Base-by-base conservation (phyloP, 768 basidiomycete genomes). In the Punctularia strigosozonata region DNA sequence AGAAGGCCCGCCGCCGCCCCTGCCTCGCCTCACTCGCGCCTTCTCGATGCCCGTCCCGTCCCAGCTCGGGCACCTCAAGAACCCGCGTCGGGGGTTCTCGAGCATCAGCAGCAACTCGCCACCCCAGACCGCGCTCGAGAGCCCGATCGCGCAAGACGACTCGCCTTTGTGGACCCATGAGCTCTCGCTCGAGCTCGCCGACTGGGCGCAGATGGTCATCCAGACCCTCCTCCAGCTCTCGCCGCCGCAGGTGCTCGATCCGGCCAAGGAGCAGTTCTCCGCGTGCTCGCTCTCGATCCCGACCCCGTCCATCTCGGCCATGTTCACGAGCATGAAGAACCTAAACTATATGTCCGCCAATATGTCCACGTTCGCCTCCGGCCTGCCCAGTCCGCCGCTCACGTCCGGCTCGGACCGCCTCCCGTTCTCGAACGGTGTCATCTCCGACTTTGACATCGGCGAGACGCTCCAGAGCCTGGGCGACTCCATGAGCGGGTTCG, bases 271-370 rank as follows among this genome's bases (percentile, higher is more conserved):
- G 52, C 90, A 91, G 54, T 84, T 90, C 52, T 83, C 90, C 2
- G 82, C 87, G 19, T 94, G 87, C 56, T 74, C 89, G 2, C 59
- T 97, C 19, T 79, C 86, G 25, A 74, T 95, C 31, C 92, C 91
- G 7, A 85, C 85, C 0, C 74, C 89, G 5, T 87, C 82, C 46
- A 71, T 97, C 59, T 84, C 86, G 14, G 86, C 88, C 26, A 69
- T 97, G 56, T 75, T 95, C 55, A 87, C 86, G 14, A 73, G 81
- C 26, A 88, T 95, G 86, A 89, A 90, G 62, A 85, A 82, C 47
- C 73, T 97, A 46, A 94, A 94, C 55, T 94, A 86, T 52, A 74
- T 95, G 46, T 87, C 87, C 4, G 86, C 85, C n/a, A 83, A 88
- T 55, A 76, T 87, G 75, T 53, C 67, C 4, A 58, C 70, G 8